These are phyloP conservation scores for Mycena sanguinolenta DNA, from an alignment of 768 basidiomycete genomes.

Conservation along the genomic window DNA sequence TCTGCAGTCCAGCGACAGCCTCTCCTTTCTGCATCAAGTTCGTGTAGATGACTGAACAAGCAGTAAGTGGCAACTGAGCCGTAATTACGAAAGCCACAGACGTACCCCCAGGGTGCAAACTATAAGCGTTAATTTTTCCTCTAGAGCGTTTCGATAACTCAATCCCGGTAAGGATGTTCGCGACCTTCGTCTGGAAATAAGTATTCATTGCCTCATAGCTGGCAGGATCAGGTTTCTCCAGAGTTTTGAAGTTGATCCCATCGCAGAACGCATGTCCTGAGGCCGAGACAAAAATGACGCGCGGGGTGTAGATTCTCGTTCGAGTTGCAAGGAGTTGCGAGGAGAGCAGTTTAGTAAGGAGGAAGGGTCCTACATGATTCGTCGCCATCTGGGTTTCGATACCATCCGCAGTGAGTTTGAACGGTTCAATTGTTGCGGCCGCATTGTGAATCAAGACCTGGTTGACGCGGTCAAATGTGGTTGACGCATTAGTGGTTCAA, in stretches of 20 bases:
- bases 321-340: background rate
- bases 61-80: background rate
- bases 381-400: conserved; percentile 12
- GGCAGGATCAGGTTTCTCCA: background rate
- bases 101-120: conserved; percentile 22
- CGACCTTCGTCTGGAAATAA: conserved; percentile 22
- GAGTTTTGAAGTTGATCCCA: conserved; percentile 7
- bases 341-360: conserved; percentile 7
- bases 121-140: conserved; percentile 17
- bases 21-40: conserved; percentile 7
- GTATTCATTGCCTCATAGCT: background rate
- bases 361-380: conserved; percentile 14
- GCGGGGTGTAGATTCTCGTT: background rate
- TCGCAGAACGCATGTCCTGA: background rate
- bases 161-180: conserved; percentile 27
- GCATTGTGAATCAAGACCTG: conserved; percentile 25
- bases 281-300: conserved; percentile 14
- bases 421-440: conserved; percentile 4
- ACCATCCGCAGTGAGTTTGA: conserved; percentile 19
- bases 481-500: background rate
- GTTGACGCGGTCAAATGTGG: no score
- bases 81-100: background rate
- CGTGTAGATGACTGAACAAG: conserved; percentile 8
- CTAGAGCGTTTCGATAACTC: conserved; percentile 9
- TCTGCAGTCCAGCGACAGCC: background rate